These are phyloP conservation scores for Pyrenophora graminea DNA, from an alignment of 2,329 filamentous ascomycete genomes.

Conservation along the genomic window DNA sequence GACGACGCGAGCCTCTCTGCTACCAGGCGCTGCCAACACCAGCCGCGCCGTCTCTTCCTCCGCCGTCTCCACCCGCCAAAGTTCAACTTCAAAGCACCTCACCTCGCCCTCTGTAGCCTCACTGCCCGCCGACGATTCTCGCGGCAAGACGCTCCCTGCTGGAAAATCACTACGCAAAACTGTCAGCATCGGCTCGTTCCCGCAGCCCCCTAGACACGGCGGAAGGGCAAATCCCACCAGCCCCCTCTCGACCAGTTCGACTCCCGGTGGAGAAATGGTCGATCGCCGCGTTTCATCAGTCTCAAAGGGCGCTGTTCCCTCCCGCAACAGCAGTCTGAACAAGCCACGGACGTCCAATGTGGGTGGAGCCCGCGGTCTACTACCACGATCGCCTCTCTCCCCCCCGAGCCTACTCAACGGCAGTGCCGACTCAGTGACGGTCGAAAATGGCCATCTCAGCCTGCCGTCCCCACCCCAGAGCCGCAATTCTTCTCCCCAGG, in stretches of 20 bases:
- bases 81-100: constrained; percentile 27
- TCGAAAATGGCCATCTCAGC: constrained; percentile 69
- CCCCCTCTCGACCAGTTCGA: constrained; percentile 56
- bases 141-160: constrained; percentile 31
- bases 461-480: constrained; percentile 84
- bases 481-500: constrained; percentile 87
- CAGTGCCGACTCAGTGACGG: constrained; percentile 75
- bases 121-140: constrained; percentile 44
- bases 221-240: constrained; percentile 56
- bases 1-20: constrained; percentile 32
- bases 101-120: constrained; percentile 54
- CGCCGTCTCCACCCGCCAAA: constrained; percentile 32
- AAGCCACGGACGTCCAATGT: constrained; percentile 54
- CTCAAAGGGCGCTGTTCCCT: constrained; percentile 35
- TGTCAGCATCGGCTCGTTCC: constrained; percentile 92
- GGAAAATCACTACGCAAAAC: constrained; percentile 80
- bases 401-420: constrained; percentile 78
- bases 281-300: constrained; percentile 37
- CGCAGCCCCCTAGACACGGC: constrained; percentile 77
- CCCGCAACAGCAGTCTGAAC: constrained; percentile 44
- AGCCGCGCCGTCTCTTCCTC: constrained; percentile 42
- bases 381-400: constrained; percentile 50
- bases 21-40: constrained; percentile 30
- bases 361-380: constrained; percentile 35
- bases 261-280: constrained; percentile 40